Evolutionary conservation across 169 alveolate genomes (phyloP).

Genomic region (Theileria parva): DNA sequence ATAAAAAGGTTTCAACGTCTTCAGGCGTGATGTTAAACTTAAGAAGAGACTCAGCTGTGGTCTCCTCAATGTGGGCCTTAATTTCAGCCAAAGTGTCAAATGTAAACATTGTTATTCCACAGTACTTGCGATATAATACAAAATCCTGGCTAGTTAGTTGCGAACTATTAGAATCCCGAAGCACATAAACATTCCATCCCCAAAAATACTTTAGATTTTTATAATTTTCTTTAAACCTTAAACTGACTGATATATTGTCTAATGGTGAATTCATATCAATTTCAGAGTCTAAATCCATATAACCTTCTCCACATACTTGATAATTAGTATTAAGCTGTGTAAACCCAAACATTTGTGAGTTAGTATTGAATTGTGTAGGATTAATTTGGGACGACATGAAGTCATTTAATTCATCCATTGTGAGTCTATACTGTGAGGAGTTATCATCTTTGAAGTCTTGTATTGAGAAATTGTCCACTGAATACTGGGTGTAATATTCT

Average conservation of each 20-base stretch:
- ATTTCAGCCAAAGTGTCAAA: constrained; percentile 15
- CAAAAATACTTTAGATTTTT: constrained; percentile 40
- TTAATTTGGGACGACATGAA: background rate
- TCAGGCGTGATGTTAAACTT: constrained; percentile 11
- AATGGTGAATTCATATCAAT: background rate
- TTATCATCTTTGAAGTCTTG: constrained; percentile 13
- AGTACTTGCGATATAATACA: constrained; percentile 37
- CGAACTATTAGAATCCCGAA: background rate
- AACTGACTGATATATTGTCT: background rate
- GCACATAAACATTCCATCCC: constrained; percentile 59
- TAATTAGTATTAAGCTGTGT: background rate
- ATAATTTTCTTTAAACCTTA: constrained; percentile 19
- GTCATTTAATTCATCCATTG: constrained; percentile 10
- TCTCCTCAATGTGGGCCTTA: constrained; percentile 7
- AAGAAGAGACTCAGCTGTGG: background rate
- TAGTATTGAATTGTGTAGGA: background rate
- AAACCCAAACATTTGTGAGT: background rate
- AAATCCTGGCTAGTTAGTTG: constrained; percentile 13
- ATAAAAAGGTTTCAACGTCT: constrained; percentile 29
- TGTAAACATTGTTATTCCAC: constrained; percentile 34
- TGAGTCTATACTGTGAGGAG: background rate
- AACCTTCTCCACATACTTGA: constrained; percentile 9
- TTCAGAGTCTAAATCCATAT: constrained; percentile 24
- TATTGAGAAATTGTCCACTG: constrained; percentile 6
- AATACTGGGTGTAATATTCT: background rate